Conservation (phyloP, 768 basidiomycete species). For the Hypholoma fasciculare region DNA sequence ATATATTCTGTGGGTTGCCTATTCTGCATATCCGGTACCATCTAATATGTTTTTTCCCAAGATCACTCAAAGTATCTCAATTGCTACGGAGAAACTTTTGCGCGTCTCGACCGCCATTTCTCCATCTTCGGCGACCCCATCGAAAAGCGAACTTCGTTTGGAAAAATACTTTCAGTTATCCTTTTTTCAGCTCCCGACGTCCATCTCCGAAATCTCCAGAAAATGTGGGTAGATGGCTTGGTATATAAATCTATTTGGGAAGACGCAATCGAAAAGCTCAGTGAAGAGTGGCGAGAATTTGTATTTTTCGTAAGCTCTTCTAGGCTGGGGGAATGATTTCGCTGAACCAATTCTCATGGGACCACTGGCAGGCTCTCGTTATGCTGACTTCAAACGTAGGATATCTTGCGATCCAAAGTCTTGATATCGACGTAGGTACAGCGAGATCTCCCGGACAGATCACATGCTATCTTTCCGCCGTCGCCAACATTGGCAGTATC, state of each 20-base stretch:
- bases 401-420: conserved; percentile 55
- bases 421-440: conserved; percentile 26
- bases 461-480: conserved; percentile 48
- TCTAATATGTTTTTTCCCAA: conserved; percentile 6
- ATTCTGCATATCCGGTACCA: too few species aligned
- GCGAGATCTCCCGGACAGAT: conserved; percentile 44
- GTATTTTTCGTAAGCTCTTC: conserved; percentile 46
- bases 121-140: conserved; percentile 34
- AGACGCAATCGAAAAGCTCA: conserved; percentile 41
- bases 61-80: conserved; percentile 42
- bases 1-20: conserved; percentile 34
- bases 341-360: neutral
- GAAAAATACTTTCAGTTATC: conserved; percentile 37
- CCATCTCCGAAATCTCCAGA: conserved; percentile 44
- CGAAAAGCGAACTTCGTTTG: conserved; percentile 33
- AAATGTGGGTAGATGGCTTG: conserved; percentile 48
- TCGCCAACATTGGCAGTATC: conserved; percentile 48
- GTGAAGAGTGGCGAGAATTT: conserved; percentile 51
- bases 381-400: conserved; percentile 59
- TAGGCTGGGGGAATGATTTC: neutral
- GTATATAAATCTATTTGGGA: conserved; percentile 43
- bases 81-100: conserved; percentile 45
- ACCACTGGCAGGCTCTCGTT: conserved; percentile 45
- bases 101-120: conserved; percentile 44
- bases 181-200: conserved; percentile 52